Evolutionary conservation across 441 rosid species (phyloP).

Genomic region (Lepidium campestre): DNA sequence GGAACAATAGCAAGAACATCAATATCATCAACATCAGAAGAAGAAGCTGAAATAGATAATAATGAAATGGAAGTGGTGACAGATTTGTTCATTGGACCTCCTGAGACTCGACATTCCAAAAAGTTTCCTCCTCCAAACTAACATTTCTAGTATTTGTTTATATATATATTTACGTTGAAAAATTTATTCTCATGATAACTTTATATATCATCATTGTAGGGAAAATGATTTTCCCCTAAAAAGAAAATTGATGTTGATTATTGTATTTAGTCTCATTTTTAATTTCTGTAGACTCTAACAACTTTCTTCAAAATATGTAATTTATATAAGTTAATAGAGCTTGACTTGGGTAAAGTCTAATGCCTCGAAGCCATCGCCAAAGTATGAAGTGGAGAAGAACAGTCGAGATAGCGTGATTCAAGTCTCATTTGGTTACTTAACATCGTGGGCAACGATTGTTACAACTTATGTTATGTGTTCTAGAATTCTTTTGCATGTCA

Average conservation of each 20-base stretch:
- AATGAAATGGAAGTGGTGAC: conserved; percentile 58
- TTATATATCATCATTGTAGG: background rate
- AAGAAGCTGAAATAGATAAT: conserved; percentile 15
- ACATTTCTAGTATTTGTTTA: background rate
- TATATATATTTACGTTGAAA: background rate
- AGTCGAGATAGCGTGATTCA: no score
- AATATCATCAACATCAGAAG: conserved; percentile 14
- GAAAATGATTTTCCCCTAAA: background rate
- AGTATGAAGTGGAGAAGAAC: no score
- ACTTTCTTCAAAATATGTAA: no score
- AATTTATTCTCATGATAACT: background rate
- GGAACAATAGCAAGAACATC: conserved; percentile 11
- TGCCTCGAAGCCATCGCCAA: no score
- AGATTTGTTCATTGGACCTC: conserved; percentile 61
- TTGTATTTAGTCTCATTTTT: background rate
- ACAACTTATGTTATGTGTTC: no score
- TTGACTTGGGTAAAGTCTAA: no score
- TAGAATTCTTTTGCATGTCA: no score
- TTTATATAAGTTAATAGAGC: no score
- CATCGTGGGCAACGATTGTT: no score
- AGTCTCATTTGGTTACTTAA: no score
- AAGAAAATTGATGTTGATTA: background rate
- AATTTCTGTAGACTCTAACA: background rate
- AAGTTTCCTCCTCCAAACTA: conserved; percentile 13
- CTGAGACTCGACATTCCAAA: conserved; percentile 34